Evolutionary conservation across 768 basidiomycete genomes (phyloP), one percentile per base, ranked within the genome.

Genomic region (Agaricus subrufescens): DNA sequence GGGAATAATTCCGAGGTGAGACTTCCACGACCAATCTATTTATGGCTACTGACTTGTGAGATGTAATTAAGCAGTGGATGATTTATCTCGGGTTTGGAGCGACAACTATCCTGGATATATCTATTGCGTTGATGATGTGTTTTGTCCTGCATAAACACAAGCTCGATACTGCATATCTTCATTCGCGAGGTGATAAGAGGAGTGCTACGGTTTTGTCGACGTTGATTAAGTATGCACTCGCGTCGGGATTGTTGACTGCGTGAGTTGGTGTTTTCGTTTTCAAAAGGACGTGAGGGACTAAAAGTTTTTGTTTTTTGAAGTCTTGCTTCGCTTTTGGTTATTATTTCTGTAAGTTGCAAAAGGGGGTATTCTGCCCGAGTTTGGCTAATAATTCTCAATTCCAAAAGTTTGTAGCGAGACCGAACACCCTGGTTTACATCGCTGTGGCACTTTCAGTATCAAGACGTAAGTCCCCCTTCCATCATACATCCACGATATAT

Each of bases 71-170:
- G 12, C n/a, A 70, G 69, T 72, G 69, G 56, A 64, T 68, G 34
- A 60, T 71, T 3, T 72, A 69, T 52, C 59, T 71, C n/a, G 69
- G 67, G 2, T 68, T 72, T 46, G 69, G 71, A 0, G 59, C 67
- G 3, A 67, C 67, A 2, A 66, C 67, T 4, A 43, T 69, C n/a
- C 58, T 72, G 1, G 71, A 72, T 48, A 67, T 64, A 48, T 59
- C 63, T 5, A 72, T 71, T 31, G 69, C 71, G 5, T 60, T 60
- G 7, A 65, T 66, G 38, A 68, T 72, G 68, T 72, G 71, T 46
- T 23, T 72, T 34, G 61, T 72, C n/a, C 46, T 72, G 12, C 61
- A 69, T 44, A 69, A 67, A 58, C 63, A 66, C 46, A 62, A 62
- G 25, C 14, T 46, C 23, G 43, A 26, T 11, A n/a, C 44, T 10